Evolutionary conservation across 345 rosid species (phyloP).

Genomic region (Salix brachista): DNA sequence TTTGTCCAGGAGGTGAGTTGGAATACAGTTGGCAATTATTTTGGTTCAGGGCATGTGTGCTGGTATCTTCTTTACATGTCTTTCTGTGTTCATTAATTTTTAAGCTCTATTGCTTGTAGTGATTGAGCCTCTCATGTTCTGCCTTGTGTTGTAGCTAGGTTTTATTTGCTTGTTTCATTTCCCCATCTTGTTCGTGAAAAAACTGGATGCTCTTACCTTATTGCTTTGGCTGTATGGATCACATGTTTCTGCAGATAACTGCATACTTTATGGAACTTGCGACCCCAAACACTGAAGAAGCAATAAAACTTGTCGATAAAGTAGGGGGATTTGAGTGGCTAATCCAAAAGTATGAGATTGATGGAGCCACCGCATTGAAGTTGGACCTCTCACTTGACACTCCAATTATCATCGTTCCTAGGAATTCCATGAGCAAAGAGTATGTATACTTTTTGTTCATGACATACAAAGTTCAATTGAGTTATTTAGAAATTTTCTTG

Average conservation of each 20-base stretch:
- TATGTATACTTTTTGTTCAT: slow-evolving; percentile 36
- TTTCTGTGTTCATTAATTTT: too few relatives aligned
- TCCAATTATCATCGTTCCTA: slow-evolving; percentile 84
- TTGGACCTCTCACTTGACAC: slow-evolving; percentile 92
- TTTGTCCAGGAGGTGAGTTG: slow-evolving; percentile 91
- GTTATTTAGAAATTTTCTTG: slow-evolving; percentile 2
- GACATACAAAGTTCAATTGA: neutral
- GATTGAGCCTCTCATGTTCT: too few relatives aligned
- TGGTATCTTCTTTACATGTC: too few relatives aligned
- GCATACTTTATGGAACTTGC: slow-evolving; percentile 95
- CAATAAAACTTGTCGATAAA: slow-evolving; percentile 90
- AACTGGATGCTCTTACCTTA: neutral
- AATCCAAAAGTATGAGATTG: slow-evolving; percentile 89
- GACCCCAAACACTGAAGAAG: slow-evolving; percentile 89
- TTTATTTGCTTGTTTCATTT: neutral
- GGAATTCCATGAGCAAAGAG: slow-evolving; percentile 87
- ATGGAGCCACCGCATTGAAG: slow-evolving; percentile 89
- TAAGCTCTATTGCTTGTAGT: too few relatives aligned
- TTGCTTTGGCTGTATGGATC: slow-evolving; percentile 6
- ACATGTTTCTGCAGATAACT: slow-evolving; percentile 54
- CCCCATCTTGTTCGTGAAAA: neutral
- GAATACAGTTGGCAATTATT: neutral
- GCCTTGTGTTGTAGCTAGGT: too few relatives aligned
- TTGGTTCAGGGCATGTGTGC: too few relatives aligned
- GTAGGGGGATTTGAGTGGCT: slow-evolving; percentile 99